These are phyloP conservation scores for Trichoderma simmonsii DNA, from an alignment of 2,329 filamentous ascomycete species.

Conservation along the genomic window DNA sequence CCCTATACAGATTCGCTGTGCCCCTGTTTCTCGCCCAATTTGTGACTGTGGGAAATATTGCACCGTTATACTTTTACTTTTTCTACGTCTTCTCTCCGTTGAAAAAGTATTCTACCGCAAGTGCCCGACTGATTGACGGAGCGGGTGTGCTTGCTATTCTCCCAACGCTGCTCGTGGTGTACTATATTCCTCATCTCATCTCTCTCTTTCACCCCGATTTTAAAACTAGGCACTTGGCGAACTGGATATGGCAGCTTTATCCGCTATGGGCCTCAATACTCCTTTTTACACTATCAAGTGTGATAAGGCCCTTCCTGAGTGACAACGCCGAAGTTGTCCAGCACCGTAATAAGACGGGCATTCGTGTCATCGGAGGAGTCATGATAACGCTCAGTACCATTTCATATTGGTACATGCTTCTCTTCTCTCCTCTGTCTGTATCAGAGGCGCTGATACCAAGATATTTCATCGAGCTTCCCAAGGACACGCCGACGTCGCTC, in stretches of 20 bases:
- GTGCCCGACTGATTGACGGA: constrained; percentile 12
- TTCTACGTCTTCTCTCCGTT: constrained; percentile 23
- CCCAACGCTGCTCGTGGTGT: constrained; percentile 22
- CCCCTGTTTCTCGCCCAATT: constrained; percentile 26
- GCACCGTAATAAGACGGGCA: background rate
- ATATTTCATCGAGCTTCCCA: constrained; percentile 24
- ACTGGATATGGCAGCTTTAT: constrained; percentile 33
- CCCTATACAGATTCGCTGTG: constrained; percentile 19
- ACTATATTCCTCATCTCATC: constrained; percentile 22
- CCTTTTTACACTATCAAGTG: constrained; percentile 21
- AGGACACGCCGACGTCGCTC: constrained; percentile 18
- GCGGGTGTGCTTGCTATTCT: constrained; percentile 22
- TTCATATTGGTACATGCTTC: constrained; percentile 25
- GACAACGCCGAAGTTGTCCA: background rate
- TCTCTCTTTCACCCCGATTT: constrained; percentile 25
- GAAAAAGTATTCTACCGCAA: constrained; percentile 19
- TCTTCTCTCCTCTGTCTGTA: background rate
- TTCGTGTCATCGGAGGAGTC: background rate
- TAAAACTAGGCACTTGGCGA: constrained; percentile 29
- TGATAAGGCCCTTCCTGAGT: background rate
- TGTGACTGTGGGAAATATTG: constrained; percentile 23
- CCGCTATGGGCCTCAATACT: constrained; percentile 26
- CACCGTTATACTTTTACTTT: constrained; percentile 27
- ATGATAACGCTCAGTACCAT: constrained; percentile 15
- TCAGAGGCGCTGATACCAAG: constrained; percentile 26